Percentiles rank a stretch among this genome's conserved stretches.
Evolutionary conservation across 192 early-diverging fungal genomes (phyloP).

Genomic region (Funneliformis geosporum): DNA sequence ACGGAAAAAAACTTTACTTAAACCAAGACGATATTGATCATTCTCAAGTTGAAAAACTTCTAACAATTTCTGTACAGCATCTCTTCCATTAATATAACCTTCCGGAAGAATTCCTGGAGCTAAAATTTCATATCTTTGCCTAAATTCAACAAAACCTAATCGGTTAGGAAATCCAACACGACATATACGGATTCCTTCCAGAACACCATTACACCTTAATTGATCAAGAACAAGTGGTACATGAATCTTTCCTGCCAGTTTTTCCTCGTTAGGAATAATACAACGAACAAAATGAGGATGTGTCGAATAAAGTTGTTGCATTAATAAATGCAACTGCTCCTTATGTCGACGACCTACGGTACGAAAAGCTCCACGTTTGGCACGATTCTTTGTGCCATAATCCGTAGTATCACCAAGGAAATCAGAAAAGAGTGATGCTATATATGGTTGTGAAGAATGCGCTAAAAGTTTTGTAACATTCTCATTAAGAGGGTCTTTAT

Average conservation of each 20-base stretch:
- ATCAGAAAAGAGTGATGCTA: constrained; percentile 83
- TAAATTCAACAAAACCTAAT: constrained; percentile 89
- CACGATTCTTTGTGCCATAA: constrained; percentile 42
- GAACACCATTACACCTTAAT: constrained; percentile 93
- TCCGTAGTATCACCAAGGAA: constrained; percentile 57
- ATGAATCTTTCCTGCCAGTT: constrained; percentile 80
- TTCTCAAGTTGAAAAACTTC: constrained; percentile 74
- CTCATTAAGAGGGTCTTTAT: constrained; percentile 98
- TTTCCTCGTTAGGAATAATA: constrained; percentile 94
- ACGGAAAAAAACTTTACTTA: constrained; percentile 95
- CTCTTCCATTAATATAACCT: constrained; percentile 88
- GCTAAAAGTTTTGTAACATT: constrained; percentile 87
- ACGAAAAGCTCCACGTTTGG: constrained; percentile 87
- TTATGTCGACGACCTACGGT: constrained; percentile 96
- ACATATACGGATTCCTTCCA: constrained; percentile 96
- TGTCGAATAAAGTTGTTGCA: constrained; percentile 89
- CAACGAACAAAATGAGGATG: constrained; percentile 98
- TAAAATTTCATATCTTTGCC: constrained; percentile 91
- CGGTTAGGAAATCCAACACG: constrained; percentile 95
- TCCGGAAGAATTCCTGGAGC: constrained; percentile 74
- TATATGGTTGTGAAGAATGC: constrained; percentile 74
- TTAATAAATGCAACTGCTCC: constrained; percentile 84
- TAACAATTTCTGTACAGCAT: constrained; percentile 79
- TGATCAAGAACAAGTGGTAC: constrained; percentile 89
- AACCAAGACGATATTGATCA: constrained; percentile 85